These are phyloP conservation scores for Fennellomyces sp. DNA, from an alignment of 371 early-diverging fungal species.

Conservation along the genomic window DNA sequence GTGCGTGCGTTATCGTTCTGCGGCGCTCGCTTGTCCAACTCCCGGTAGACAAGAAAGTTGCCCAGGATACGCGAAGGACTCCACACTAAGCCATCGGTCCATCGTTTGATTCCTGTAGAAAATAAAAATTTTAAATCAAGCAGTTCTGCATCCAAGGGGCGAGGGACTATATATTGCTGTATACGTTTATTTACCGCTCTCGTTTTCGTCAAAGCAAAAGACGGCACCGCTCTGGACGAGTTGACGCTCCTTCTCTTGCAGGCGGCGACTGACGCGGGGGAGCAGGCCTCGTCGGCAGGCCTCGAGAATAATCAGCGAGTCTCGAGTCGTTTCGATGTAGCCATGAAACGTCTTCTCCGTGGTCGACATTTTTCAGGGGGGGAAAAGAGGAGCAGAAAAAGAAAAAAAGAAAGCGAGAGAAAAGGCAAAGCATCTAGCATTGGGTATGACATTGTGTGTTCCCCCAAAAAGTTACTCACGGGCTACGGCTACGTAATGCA, in stretches of 20 bases:
- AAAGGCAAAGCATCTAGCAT: background rate
- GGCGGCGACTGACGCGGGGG: slow-evolving; percentile 60
- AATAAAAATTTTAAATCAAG: too few species aligned
- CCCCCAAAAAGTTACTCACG: slow-evolving; percentile 2
- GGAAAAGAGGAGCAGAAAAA: background rate
- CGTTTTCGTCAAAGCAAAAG: slow-evolving; percentile 73
- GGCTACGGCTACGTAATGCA: slow-evolving; percentile 3
- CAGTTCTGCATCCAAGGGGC: too few species aligned
- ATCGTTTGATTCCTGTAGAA: slow-evolving; percentile 76
- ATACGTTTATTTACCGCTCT: slow-evolving; percentile 39
- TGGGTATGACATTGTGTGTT: background rate
- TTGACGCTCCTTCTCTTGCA: slow-evolving; percentile 62
- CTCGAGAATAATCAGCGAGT: slow-evolving; percentile 71
- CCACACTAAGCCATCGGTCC: slow-evolving; percentile 91
- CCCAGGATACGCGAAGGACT: slow-evolving; percentile 83
- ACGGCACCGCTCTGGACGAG: slow-evolving; percentile 66
- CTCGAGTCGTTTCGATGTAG: slow-evolving; percentile 58
- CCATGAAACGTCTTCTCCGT: slow-evolving; percentile 46
- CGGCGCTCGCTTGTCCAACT: slow-evolving; percentile 60
- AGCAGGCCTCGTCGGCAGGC: slow-evolving; percentile 61
- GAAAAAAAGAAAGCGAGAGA: background rate
- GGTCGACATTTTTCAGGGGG: slow-evolving; percentile 9
- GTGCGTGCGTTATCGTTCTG: slow-evolving; percentile 24
- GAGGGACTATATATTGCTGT: too few species aligned
- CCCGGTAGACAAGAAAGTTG: slow-evolving; percentile 79